These are phyloP conservation scores for Chaetomium tenue DNA, from an alignment of 495 filamentous ascomycete species.

Conservation along the genomic window DNA sequence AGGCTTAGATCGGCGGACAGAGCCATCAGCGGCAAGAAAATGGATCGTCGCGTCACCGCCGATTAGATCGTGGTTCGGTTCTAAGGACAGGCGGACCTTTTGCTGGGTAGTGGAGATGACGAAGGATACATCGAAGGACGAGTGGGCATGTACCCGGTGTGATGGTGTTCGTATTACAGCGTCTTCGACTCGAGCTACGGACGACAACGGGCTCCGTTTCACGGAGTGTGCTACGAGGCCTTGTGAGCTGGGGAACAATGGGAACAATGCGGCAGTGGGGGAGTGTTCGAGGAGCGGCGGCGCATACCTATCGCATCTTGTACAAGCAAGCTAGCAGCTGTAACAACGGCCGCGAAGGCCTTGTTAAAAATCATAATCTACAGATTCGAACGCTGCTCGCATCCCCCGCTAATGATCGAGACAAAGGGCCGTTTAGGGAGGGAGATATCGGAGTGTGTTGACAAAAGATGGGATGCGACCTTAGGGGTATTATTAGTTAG, in stretches of 20 bases:
- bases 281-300: no score
- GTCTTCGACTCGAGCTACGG: constrained; percentile 71
- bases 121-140: constrained; percentile 82
- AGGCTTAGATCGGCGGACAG: constrained; percentile 56
- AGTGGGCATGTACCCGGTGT: constrained; percentile 72
- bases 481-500: neutral
- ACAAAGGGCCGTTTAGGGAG: neutral
- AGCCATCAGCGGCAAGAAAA: constrained; percentile 69
- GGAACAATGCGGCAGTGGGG: neutral
- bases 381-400: constrained; percentile 4
- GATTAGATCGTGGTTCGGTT: constrained; percentile 91
- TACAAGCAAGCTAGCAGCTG: constrained; percentile 33
- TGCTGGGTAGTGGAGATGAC: constrained; percentile 63
- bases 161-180: constrained; percentile 74
- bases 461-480: neutral
- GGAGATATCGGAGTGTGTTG: neutral
- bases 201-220: constrained; percentile 70
- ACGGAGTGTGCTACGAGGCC: constrained; percentile 61
- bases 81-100: constrained; percentile 72
- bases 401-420: constrained; percentile 3
- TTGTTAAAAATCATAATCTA: constrained; percentile 36
- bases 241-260: constrained; percentile 17
- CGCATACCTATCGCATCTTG: constrained; percentile 37
- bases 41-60: constrained; percentile 69
- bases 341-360: constrained; percentile 38